Conservation (phyloP, 1,284 basidiomycete species). For the Ceratobasidium sp. region DNA sequence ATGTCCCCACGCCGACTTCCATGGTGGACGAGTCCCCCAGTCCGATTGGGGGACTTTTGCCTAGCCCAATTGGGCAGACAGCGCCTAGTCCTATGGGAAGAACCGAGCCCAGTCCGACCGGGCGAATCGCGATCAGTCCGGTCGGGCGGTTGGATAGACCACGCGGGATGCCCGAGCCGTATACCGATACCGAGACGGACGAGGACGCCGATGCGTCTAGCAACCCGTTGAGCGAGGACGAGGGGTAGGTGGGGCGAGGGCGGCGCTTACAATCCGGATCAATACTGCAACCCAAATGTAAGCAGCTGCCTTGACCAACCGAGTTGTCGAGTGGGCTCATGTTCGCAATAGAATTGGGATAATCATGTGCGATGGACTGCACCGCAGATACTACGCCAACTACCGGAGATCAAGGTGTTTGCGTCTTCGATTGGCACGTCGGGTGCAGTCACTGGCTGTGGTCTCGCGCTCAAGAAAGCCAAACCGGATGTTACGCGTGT, state of each 20-base stretch:
- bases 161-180: conserved; percentile 3
- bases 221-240: conserved; percentile 22
- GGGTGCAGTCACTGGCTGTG: conserved; percentile 37
- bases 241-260: neutral
- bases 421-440: conserved; percentile 42
- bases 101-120: too few species aligned
- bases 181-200: conserved; percentile 39
- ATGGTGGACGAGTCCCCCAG: neutral
- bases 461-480: conserved; percentile 25
- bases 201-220: conserved; percentile 15
- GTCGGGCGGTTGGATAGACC: too few species aligned
- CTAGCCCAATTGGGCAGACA: too few species aligned
- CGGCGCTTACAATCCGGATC: conserved; percentile 38
- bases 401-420: conserved; percentile 36
- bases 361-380: conserved; percentile 41
- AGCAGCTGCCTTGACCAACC: neutral
- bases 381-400: conserved; percentile 32
- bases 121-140: too few species aligned
- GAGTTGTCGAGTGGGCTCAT: neutral
- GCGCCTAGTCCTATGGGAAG: too few species aligned
- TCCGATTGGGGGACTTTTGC: too few species aligned
- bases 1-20: neutral
- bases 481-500: conserved; percentile 32
- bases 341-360: conserved; percentile 30
- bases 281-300: conserved; percentile 41